phyloP scores from a whole-genome alignment of 805 yeast species.

The Henningerozyma blattae region DNA sequence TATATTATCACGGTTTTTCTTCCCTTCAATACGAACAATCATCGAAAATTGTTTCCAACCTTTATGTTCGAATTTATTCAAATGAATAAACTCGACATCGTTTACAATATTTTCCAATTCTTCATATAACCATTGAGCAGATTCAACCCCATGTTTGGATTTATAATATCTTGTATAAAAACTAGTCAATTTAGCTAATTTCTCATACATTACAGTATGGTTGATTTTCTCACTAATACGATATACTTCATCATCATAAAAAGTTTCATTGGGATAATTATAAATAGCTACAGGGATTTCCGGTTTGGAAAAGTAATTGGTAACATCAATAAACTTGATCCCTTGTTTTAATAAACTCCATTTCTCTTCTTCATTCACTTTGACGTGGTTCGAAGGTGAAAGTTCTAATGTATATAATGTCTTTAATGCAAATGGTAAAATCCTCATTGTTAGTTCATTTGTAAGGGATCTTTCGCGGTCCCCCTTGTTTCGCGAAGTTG shows the following conservation, averaged over 20 bases:
- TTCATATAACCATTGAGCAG: conserved; percentile 57
- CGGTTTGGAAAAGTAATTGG: conserved; percentile 27
- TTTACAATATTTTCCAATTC: conserved; percentile 27
- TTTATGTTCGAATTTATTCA: conserved; percentile 41
- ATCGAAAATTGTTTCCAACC: conserved; percentile 73
- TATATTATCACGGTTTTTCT: conserved; percentile 26
- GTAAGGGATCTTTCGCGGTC: too few species aligned
- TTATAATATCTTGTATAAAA: conserved; percentile 71
- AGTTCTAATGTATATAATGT: background rate
- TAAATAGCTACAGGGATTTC: conserved; percentile 20
- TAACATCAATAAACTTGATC: conserved; percentile 51
- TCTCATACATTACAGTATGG: conserved; percentile 34
- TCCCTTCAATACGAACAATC: conserved; percentile 52
- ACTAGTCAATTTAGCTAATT: conserved; percentile 51
- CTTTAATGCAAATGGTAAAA: too few species aligned
- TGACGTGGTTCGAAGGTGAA: background rate
- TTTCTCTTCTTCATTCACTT: conserved; percentile 32
- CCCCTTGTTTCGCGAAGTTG: too few species aligned
- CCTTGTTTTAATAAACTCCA: conserved; percentile 35
- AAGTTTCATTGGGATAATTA: conserved; percentile 39
- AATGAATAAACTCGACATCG: conserved; percentile 11
- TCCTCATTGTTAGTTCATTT: too few species aligned
- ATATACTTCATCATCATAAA: conserved; percentile 29
- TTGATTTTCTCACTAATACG: conserved; percentile 34
- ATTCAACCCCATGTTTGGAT: conserved; percentile 53